Evolutionary conservation across 257 asterid species (phyloP), one percentile per base, ranked within the genome.

Genomic region (Gentiana macrophylla): DNA sequence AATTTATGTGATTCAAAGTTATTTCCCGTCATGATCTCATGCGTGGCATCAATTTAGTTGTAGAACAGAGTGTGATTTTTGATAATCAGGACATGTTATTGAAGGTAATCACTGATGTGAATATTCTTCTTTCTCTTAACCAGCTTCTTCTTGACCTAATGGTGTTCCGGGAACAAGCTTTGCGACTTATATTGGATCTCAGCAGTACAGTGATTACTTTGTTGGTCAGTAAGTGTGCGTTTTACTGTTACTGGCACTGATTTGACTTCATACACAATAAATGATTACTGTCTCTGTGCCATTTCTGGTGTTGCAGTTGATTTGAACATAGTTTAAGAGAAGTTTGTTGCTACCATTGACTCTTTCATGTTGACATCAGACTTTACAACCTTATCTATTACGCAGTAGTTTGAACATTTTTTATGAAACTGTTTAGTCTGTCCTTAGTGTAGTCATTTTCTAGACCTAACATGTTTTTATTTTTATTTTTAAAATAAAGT

Each of bases 171-270:
- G 98, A 92, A 80, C 98, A 92, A 68, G 94, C 98, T 68, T 74
- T 92, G 79, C 85, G 97, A 75, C 94, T 92, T 67, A 85, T 92
- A 66, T 73, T 92, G 85, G 98, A 88, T 75, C 83, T 92, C 55
- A 92, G 98, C 79, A 92, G 97, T 72, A 92, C 98, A 36, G 98
- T 92, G 56, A 92, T 92, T 69, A 87, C 98, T 66, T 80, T 92
- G 79, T 79, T 92, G 98, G 98, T 92, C 71, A 75, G 94, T 62
- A 72, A 66, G 59, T 58, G 53, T 59, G 37, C 67, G 53, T 32
- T 34, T 49, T 61, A 35, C 24, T 55, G 9, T 45, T 37, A 45
- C 13, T 36, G 47, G 13, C 48, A 9, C 12, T 50, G 32, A 13
- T 32, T 62, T 36, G 34, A 0, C 44, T 9, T 35, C 41, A 41